These are phyloP conservation scores for Neoarthrinium moseri DNA, from an alignment of 2,329 filamentous ascomycete genomes.

Conservation along the genomic window DNA sequence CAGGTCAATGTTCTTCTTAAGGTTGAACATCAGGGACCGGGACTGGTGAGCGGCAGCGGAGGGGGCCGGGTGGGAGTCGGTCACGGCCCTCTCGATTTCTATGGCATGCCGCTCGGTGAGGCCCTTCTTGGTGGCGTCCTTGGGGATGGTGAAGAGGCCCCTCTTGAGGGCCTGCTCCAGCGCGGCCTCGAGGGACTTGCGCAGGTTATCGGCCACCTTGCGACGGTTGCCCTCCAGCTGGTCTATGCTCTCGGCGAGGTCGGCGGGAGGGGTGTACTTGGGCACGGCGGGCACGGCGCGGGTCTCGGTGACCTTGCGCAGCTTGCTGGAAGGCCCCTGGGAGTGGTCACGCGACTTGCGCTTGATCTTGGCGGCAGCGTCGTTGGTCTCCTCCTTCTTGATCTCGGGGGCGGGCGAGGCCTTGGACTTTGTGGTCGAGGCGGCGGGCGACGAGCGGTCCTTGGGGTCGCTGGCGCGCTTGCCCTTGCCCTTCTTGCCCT, in stretches of 20 bases:
- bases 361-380: constrained; percentile 45
- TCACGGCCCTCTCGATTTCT: constrained; percentile 73
- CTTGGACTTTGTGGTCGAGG: constrained; percentile 37
- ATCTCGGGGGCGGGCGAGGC: constrained; percentile 35
- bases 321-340: constrained; percentile 45
- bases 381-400: constrained; percentile 50
- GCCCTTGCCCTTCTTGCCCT: constrained; percentile 54
- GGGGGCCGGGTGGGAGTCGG: constrained; percentile 52
- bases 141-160: constrained; percentile 59
- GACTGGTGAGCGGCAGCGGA: constrained; percentile 62
- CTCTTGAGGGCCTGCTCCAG: constrained; percentile 67
- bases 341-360: constrained; percentile 58
- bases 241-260: constrained; percentile 48
- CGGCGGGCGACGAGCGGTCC: constrained; percentile 44
- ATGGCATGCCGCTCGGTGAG: constrained; percentile 71
- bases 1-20: constrained; percentile 84
- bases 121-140: constrained; percentile 61
- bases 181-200: constrained; percentile 66
- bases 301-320: constrained; percentile 55
- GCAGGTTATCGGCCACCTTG: constrained; percentile 67
- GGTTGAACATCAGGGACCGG: constrained; percentile 77
- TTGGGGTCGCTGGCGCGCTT: constrained; percentile 66
- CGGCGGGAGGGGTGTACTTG: constrained; percentile 48
- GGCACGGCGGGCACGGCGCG: constrained; percentile 35
- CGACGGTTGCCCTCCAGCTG: constrained; percentile 64